Evolutionary conservation across 1,284 basidiomycete species (phyloP).

Genomic region (Boletus sp.): DNA sequence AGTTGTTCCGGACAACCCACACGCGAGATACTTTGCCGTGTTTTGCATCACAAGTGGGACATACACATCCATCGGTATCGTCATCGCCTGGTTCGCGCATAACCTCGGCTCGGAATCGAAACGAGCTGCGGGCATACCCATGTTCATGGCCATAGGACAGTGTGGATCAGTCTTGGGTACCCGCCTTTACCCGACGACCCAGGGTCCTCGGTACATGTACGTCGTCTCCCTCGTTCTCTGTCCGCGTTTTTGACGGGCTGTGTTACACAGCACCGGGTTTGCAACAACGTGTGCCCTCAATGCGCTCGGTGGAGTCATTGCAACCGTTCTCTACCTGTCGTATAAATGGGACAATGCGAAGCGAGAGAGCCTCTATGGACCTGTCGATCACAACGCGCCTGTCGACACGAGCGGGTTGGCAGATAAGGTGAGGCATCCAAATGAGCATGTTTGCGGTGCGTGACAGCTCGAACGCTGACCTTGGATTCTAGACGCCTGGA

Average conservation of each 20-base stretch:
- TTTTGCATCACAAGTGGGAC: conserved; percentile 76
- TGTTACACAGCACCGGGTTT: conserved; percentile 60
- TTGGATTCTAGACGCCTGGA: conserved; percentile 18
- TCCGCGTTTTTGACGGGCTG: not conserved
- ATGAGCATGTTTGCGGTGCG: conserved; percentile 18
- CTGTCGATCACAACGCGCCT: conserved; percentile 47
- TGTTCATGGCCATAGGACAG: conserved; percentile 81
- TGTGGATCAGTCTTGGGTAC: conserved; percentile 73
- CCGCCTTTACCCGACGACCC: conserved; percentile 65
- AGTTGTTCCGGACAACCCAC: conserved; percentile 45
- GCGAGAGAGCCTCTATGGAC: conserved; percentile 59
- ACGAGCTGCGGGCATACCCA: conserved; percentile 72
- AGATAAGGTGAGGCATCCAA: conserved; percentile 53
- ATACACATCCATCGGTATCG: conserved; percentile 69
- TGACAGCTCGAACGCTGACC: not conserved
- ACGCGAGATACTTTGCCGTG: conserved; percentile 70
- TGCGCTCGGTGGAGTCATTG: conserved; percentile 51
- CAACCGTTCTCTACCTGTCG: conserved; percentile 54
- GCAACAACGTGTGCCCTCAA: conserved; percentile 61
- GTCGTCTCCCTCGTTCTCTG: conserved; percentile 12
- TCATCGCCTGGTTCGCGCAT: conserved; percentile 78
- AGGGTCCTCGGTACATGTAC: conserved; percentile 69
- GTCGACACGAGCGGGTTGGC: conserved; percentile 70
- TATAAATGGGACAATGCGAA: conserved; percentile 64
- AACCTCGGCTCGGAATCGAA: conserved; percentile 81